These are phyloP conservation scores for Yamadazyma diospyri DNA, from an alignment of 1,139 yeast species.

Conservation along the genomic window DNA sequence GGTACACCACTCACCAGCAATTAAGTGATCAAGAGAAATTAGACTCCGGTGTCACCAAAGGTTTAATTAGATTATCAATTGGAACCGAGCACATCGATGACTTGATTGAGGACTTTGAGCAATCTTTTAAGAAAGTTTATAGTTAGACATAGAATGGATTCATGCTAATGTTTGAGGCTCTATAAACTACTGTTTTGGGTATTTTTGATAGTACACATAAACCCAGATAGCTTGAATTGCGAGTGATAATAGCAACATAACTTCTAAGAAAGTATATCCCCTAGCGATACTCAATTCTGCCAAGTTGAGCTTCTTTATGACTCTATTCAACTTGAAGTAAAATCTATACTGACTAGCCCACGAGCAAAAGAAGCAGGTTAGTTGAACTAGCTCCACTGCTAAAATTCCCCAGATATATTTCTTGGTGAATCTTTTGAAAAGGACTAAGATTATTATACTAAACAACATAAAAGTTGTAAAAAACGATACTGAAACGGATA, in stretches of 20 bases:
- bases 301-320: constrained; percentile 10
- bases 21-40: constrained; percentile 74
- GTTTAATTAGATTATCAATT: constrained; percentile 80
- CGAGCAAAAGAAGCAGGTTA: constrained; percentile 8
- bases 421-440: constrained; percentile 6
- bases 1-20: constrained; percentile 93
- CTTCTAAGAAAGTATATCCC: constrained; percentile 13
- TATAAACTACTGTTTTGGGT: no score
- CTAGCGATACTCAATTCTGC: constrained; percentile 12
- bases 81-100: constrained; percentile 92
- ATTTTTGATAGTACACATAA: constrained; percentile 6
- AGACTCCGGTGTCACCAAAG: constrained; percentile 82
- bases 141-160: not conserved
- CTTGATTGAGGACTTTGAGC: constrained; percentile 81
- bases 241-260: constrained; percentile 9
- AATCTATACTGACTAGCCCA: constrained; percentile 15
- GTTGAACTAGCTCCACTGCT: constrained; percentile 8
- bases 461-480: constrained; percentile 10
- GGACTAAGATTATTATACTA: constrained; percentile 5
- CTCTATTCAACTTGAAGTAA: constrained; percentile 10
- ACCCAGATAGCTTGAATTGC: constrained; percentile 9
- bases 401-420: constrained; percentile 1
- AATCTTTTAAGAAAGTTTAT: constrained; percentile 60
- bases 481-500: constrained; percentile 10
- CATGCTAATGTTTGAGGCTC: no score